phyloP scores from a whole-genome alignment of 768 basidiomycete species.

The Kwoniella heveanensis region DNA sequence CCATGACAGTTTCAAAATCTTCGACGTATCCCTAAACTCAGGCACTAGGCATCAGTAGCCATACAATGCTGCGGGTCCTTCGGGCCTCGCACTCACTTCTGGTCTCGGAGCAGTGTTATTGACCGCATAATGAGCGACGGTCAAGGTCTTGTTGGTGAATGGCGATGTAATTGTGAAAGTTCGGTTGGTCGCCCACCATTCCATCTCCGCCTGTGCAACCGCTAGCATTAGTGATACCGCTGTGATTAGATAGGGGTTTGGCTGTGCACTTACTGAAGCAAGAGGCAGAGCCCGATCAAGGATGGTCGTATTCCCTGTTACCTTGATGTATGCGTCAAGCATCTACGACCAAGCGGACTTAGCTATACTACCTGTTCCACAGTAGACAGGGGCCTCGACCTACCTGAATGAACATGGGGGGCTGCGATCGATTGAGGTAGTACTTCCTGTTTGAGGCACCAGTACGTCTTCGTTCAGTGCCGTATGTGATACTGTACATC shows the following conservation, averaged over 20 bases:
- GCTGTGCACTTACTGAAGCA: conserved; percentile 64
- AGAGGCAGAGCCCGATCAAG: conserved; percentile 78
- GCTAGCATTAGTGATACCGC: no score
- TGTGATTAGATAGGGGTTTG: no score
- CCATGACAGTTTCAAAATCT: conserved; percentile 81
- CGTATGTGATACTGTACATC: no score
- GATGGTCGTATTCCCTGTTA: conserved; percentile 72
- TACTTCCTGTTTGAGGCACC: conserved; percentile 62
- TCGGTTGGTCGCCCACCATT: conserved; percentile 80
- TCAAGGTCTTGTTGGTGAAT: conserved; percentile 60
- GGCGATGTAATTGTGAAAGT: conserved; percentile 58
- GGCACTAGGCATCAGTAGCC: not conserved
- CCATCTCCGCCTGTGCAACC: conserved; percentile 67
- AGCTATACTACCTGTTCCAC: no score
- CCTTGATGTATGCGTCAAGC: conserved; percentile 78
- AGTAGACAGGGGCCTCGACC: conserved; percentile 6
- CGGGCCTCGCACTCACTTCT: conserved; percentile 60
- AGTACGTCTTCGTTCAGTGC: no score
- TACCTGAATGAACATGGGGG: conserved; percentile 82
- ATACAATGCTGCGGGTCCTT: not conserved
- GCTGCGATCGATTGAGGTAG: conserved; percentile 89
- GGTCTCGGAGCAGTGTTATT: conserved; percentile 77
- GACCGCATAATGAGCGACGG: conserved; percentile 73
- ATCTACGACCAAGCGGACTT: no score
- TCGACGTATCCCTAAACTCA: conserved; percentile 55